A percentile compares a stretch with the other conserved stretches of the same genome.
Evolutionary conservation across 1,284 basidiomycete species (phyloP).

Genomic region (Paramarasmius palmivorus): DNA sequence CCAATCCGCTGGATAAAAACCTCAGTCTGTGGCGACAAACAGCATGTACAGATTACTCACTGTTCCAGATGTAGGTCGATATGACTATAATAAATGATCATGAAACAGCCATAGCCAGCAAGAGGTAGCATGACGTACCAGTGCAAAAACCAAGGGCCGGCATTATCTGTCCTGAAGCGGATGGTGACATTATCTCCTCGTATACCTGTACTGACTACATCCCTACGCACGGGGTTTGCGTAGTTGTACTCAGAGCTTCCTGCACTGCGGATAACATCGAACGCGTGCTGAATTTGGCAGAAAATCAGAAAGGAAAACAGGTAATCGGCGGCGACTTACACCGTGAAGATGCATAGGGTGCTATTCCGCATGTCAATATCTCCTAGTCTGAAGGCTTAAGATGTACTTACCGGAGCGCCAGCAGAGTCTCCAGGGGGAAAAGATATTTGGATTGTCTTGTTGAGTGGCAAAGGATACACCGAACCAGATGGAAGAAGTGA

Average conservation of each 20-base stretch:
- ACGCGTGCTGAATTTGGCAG: too few relatives aligned
- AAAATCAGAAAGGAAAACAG: too few relatives aligned
- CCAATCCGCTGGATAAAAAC: slow-evolving; percentile 16
- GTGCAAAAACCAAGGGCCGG: slow-evolving; percentile 30
- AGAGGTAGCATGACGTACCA: too few relatives aligned
- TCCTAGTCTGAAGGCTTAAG: neutral
- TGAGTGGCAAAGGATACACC: slow-evolving; percentile 4
- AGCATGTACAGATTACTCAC: too few relatives aligned
- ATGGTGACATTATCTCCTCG: slow-evolving; percentile 39
- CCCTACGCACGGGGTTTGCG: slow-evolving; percentile 32
- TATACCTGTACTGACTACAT: slow-evolving; percentile 24
- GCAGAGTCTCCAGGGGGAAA: neutral
- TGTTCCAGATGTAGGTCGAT: slow-evolving; percentile 30
- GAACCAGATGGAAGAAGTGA: slow-evolving; percentile 2
- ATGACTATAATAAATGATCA: slow-evolving; percentile 25
- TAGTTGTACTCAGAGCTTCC: slow-evolving; percentile 33
- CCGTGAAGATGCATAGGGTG: too few relatives aligned
- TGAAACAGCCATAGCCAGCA: too few relatives aligned
- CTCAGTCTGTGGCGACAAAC: too few relatives aligned
- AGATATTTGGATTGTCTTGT: slow-evolving; percentile 5
- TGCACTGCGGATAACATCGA: too few relatives aligned
- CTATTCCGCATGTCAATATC: too few relatives aligned
- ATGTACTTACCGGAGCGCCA: slow-evolving; percentile 4
- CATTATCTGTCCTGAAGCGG: slow-evolving; percentile 37
- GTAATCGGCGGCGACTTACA: too few relatives aligned